Conservation (phyloP, 257 asterid genomes). For the Phtheirospermum japonicum region DNA sequence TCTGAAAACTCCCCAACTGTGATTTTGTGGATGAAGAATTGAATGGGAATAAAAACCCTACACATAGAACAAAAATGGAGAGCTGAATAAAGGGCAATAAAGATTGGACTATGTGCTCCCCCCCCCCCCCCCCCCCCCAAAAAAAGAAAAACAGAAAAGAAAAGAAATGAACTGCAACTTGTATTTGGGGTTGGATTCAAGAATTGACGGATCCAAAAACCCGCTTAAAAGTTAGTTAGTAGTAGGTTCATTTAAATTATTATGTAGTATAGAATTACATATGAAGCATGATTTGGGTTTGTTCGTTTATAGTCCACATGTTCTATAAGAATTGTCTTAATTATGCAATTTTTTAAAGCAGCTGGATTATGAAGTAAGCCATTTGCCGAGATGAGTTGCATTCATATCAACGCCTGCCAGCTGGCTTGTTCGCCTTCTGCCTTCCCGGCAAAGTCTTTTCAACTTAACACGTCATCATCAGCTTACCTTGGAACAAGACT, state of each 20-base stretch:
- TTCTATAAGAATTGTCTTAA: constrained; percentile 10
- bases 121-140: too few species aligned
- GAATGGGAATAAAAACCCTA: too few species aligned
- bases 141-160: too few species aligned
- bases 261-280: neutral
- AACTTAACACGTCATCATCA: constrained; percentile 29
- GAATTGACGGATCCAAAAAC: neutral
- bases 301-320: constrained; percentile 7
- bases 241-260: neutral
- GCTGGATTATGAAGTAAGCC: constrained; percentile 36
- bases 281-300: neutral
- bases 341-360: constrained; percentile 28
- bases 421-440: constrained; percentile 30
- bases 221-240: neutral
- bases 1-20: too few species aligned
- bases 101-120: too few species aligned
- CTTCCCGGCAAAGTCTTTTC: constrained; percentile 16
- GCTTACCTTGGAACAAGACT: constrained; percentile 32
- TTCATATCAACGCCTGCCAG: constrained; percentile 36
- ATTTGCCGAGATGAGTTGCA: constrained; percentile 41
- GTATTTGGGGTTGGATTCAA: too few species aligned
- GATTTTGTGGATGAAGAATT: too few species aligned
- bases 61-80: too few species aligned
- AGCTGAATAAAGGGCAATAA: too few species aligned
- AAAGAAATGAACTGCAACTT: too few species aligned